Conservation (phyloP, 2,329 filamentous ascomycete genomes). For the Harringtonia lauricola region DNA sequence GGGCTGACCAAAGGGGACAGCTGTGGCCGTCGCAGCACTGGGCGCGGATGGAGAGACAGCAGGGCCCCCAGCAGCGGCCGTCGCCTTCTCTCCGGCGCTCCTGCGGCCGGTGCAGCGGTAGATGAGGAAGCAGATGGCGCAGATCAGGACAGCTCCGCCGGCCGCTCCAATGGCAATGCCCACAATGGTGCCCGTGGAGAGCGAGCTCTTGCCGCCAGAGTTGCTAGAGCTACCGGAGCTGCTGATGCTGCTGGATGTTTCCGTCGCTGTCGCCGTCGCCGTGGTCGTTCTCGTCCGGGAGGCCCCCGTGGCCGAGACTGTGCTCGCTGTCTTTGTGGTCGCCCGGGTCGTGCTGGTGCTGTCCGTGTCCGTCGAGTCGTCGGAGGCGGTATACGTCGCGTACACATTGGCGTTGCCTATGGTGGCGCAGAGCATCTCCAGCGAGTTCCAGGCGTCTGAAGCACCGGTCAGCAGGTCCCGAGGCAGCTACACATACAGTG, state of each 20-base stretch:
- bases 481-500: not conserved
- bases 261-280: not conserved
- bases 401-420: too few relatives aligned
- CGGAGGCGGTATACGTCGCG: not conserved
- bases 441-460: not conserved
- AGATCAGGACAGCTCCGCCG: constrained; percentile 5
- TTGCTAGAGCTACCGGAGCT: not conserved
- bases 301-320: not conserved
- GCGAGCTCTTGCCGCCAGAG: not conserved
- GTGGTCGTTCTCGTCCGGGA: not conserved
- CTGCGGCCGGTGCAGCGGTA: constrained; percentile 7
- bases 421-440: not conserved
- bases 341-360: not conserved
- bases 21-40: not conserved
- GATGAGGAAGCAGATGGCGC: constrained; percentile 6
- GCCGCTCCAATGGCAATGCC: constrained; percentile 10
- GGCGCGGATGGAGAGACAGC: not conserved
- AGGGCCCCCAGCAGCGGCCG: not conserved
- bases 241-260: not conserved
- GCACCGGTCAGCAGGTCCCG: not conserved
- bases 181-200: constrained; percentile 10
- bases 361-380: not conserved
- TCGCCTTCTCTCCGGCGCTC: too few relatives aligned
- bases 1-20: not conserved
- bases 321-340: not conserved